phyloP scores from a whole-genome alignment of 345 rosid genomes.

The Orychophragmus violaceus region DNA sequence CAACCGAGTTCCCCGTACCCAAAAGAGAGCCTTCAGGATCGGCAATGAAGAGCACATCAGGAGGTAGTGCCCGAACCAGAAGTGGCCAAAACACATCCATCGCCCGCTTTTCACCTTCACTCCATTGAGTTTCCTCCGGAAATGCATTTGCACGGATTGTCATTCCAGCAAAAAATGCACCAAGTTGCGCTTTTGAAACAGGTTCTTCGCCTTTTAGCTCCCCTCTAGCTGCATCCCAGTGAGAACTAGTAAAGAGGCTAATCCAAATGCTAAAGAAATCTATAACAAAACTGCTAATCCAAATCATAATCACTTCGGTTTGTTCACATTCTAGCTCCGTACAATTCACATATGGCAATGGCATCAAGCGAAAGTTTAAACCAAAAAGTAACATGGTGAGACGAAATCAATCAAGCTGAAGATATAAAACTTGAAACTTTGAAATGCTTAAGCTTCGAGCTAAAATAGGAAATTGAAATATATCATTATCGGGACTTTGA shows the following conservation, averaged over 20 bases:
- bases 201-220: conserved; percentile 64
- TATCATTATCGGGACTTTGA: too few species aligned
- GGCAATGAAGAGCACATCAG: conserved; percentile 85
- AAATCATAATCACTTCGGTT: neutral
- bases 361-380: too few species aligned
- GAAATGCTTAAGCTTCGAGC: neutral
- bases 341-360: too few species aligned
- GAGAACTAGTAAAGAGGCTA: neutral
- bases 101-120: conserved; percentile 79
- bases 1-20: conserved; percentile 66
- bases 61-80: conserved; percentile 58
- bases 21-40: conserved; percentile 91
- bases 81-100: conserved; percentile 75
- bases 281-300: neutral
- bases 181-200: conserved; percentile 85
- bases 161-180: conserved; percentile 96
- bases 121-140: conserved; percentile 94
- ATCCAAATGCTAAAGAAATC: neutral
- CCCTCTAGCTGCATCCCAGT: conserved; percentile 51
- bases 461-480: too few species aligned
- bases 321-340: neutral
- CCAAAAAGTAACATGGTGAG: too few species aligned
- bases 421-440: conserved; percentile 6
- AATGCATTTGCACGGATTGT: conserved; percentile 88
- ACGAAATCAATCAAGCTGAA: too few species aligned